These are phyloP conservation scores for Suhomyces chickasaworum DNA, from an alignment of 1,139 yeast genomes.

Conservation along the genomic window DNA sequence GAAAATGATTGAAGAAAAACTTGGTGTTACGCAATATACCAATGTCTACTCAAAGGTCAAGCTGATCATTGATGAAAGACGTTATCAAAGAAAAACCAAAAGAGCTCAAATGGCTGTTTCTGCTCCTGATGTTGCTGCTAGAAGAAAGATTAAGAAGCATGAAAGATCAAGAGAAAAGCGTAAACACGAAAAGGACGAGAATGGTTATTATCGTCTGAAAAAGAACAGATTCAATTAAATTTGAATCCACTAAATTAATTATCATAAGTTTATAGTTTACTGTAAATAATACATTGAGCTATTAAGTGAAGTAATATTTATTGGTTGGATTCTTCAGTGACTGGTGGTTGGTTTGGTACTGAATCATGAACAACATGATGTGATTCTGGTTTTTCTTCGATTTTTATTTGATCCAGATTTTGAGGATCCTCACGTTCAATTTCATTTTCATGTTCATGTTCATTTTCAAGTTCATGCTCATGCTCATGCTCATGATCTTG, in stretches of 20 bases:
- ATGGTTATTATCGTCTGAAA: conserved; percentile 71
- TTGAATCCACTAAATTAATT: background rate
- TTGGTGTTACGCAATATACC: conserved; percentile 78
- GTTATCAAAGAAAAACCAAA: conserved; percentile 75
- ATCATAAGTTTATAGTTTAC: background rate
- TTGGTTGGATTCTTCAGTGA: background rate
- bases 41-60: conserved; percentile 63
- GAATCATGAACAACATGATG: background rate
- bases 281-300: conserved; percentile 5
- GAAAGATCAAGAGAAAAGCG: conserved; percentile 75
- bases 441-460: too few relatives aligned
- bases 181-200: conserved; percentile 70
- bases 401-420: background rate
- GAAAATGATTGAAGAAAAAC: conserved; percentile 63
- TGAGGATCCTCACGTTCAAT: background rate
- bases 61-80: conserved; percentile 56
- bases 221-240: conserved; percentile 43
- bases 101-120: conserved; percentile 75
- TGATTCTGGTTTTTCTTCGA: background rate
- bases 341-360: background rate
- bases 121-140: conserved; percentile 81
- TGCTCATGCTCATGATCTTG: too few relatives aligned
- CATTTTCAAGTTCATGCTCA: too few relatives aligned
- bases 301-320: background rate
- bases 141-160: conserved; percentile 75